phyloP scores from a whole-genome alignment of 345 rosid genomes.

The Brassica nigra region DNA sequence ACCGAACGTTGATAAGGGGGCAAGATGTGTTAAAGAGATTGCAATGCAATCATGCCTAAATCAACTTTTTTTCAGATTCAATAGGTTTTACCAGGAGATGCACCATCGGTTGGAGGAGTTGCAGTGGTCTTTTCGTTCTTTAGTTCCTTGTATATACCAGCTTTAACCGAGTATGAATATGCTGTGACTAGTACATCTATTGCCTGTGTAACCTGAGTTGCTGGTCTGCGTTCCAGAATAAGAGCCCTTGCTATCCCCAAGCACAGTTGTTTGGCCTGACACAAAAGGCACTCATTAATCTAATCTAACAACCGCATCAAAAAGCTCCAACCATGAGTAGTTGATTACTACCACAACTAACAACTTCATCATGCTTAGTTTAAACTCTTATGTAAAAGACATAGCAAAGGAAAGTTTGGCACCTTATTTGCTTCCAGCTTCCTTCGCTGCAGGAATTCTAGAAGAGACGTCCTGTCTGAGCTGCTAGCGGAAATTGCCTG shows the following conservation, averaged over 20 bases:
- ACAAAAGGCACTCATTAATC: conserved; percentile 29
- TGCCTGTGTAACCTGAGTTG: conserved; percentile 71
- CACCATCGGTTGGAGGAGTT: conserved; percentile 40
- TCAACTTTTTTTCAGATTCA: conserved; percentile 39
- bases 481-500: conserved; percentile 95
- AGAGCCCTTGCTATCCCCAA: conserved; percentile 67
- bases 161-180: conserved; percentile 67
- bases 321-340: conserved; percentile 15
- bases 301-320: conserved; percentile 15
- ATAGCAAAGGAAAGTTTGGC: conserved; percentile 24
- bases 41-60: conserved; percentile 36
- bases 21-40: conserved; percentile 3
- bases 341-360: neutral
- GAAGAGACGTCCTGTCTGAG: conserved; percentile 83
- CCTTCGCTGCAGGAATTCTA: conserved; percentile 90
- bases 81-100: conserved; percentile 50
- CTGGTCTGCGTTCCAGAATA: conserved; percentile 89
- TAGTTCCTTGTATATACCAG: conserved; percentile 65
- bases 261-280: conserved; percentile 90
- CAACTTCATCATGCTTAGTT: conserved; percentile 6
- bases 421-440: conserved; percentile 95
- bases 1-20: conserved; percentile 19
- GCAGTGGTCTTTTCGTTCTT: conserved; percentile 54
- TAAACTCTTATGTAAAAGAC: neutral
- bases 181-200: conserved; percentile 78